phyloP scores from a whole-genome alignment of 2,329 filamentous ascomycete genomes.

The Paecilomyces sp. region DNA sequence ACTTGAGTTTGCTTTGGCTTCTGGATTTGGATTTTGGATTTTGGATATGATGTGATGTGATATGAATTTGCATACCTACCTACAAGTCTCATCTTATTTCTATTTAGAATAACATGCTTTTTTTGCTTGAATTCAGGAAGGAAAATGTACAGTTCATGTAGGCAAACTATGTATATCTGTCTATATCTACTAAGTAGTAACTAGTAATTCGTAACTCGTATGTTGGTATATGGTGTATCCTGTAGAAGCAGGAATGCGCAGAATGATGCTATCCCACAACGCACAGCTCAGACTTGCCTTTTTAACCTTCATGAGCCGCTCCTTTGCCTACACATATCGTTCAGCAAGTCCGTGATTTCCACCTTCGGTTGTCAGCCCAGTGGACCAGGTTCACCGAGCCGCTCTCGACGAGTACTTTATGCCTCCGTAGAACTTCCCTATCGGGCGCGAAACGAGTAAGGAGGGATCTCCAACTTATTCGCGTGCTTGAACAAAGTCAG shows the following conservation, averaged over 20 bases:
- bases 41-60: too few relatives aligned
- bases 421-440: background rate
- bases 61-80: too few relatives aligned
- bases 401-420: background rate
- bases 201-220: background rate
- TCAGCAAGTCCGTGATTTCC: background rate
- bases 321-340: background rate
- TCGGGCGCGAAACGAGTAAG: too few relatives aligned
- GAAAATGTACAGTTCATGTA: too few relatives aligned
- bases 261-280: background rate
- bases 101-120: too few relatives aligned
- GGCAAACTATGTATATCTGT: background rate
- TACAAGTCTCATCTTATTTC: too few relatives aligned
- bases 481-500: background rate
- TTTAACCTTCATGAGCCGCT: conserved; percentile 12
- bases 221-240: background rate
- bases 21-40: too few relatives aligned
- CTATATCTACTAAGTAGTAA: background rate
- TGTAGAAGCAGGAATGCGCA: background rate
- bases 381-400: background rate
- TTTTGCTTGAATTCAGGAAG: too few relatives aligned
- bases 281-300: conserved; percentile 31
- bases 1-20: too few relatives aligned
- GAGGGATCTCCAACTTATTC: background rate
- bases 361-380: background rate